Percentiles rank a stretch among this genome's conserved stretches.
phyloP scores from a whole-genome alignment of 129 eudicot species.

The Smallanthus sonchifolius region DNA sequence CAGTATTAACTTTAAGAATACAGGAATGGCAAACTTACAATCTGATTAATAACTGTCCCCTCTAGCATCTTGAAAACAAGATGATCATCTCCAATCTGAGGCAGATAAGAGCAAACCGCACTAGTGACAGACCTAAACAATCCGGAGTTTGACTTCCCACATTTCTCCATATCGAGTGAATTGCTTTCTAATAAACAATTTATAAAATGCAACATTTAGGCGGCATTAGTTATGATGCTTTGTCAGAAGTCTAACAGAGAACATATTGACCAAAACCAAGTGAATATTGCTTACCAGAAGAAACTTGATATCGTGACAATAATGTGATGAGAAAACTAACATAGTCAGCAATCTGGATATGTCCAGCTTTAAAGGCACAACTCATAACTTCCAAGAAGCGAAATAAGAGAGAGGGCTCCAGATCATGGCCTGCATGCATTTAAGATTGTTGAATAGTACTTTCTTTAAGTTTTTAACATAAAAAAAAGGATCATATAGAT shows the following conservation, averaged over 20 bases:
- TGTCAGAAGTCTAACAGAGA: not conserved
- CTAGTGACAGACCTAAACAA: slow-evolving; percentile 52
- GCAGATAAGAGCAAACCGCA: slow-evolving; percentile 57
- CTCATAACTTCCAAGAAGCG: slow-evolving; percentile 75
- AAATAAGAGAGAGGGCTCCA: slow-evolving; percentile 53
- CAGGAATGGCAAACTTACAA: slow-evolving; percentile 42
- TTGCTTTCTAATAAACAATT: slow-evolving; percentile 46
- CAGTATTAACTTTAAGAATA: not conserved
- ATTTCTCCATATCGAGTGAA: slow-evolving; percentile 15
- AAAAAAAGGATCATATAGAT: not conserved
- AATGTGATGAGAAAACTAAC: slow-evolving; percentile 80
- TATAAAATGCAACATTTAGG: not conserved
- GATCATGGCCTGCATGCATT: slow-evolving; percentile 50
- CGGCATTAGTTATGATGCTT: not conserved
- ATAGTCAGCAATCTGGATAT: slow-evolving; percentile 58
- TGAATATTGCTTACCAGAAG: slow-evolving; percentile 37
- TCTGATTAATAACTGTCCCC: slow-evolving; percentile 55
- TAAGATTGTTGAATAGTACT: not conserved
- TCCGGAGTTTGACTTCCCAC: slow-evolving; percentile 34
- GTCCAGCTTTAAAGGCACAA: slow-evolving; percentile 74
- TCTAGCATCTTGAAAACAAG: slow-evolving; percentile 74
- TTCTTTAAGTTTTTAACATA: not conserved
- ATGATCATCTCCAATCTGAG: slow-evolving; percentile 67
- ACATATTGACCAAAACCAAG: not conserved
- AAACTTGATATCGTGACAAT: slow-evolving; percentile 50